These are phyloP conservation scores for Vinca minor DNA, from an alignment of 257 asterid genomes.

Conservation along the genomic window DNA sequence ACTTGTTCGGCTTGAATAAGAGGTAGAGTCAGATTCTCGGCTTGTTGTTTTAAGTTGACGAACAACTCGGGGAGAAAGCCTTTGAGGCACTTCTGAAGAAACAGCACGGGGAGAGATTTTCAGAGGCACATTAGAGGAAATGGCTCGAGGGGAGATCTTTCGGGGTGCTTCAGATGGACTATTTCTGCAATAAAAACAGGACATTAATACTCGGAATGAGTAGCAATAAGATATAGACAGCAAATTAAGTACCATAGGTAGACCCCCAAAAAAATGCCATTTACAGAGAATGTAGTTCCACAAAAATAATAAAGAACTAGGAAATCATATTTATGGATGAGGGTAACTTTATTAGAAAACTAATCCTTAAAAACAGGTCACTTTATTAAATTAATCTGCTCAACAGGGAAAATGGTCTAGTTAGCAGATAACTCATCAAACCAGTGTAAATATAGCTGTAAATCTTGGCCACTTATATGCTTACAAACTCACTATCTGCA, in stretches of 20 bases:
- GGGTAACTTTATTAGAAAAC: too few species aligned
- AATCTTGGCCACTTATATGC: background rate
- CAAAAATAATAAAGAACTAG: background rate
- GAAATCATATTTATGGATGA: too few species aligned
- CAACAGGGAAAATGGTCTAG: background rate
- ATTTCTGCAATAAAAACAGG: slow-evolving; percentile 34
- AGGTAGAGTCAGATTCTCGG: slow-evolving; percentile 40
- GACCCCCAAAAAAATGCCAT: background rate
- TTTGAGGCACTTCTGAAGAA: slow-evolving; percentile 27
- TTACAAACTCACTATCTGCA: background rate
- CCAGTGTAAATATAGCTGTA: background rate
- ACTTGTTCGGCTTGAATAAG: slow-evolving; percentile 42
- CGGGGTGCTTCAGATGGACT: slow-evolving; percentile 37
- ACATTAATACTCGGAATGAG: background rate
- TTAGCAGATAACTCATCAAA: background rate
- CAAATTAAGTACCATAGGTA: background rate
- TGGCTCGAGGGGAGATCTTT: slow-evolving; percentile 27
- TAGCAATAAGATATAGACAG: background rate
- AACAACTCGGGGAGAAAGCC: slow-evolving; percentile 59
- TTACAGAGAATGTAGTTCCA: background rate
- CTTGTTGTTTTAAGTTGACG: slow-evolving; percentile 60
- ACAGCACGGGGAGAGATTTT: slow-evolving; percentile 28
- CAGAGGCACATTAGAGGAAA: slow-evolving; percentile 22
- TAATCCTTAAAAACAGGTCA: too few species aligned
- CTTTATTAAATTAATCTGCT: too few species aligned